These are phyloP conservation scores for Erodium texanum DNA, from an alignment of 441 rosid species.

Conservation along the genomic window DNA sequence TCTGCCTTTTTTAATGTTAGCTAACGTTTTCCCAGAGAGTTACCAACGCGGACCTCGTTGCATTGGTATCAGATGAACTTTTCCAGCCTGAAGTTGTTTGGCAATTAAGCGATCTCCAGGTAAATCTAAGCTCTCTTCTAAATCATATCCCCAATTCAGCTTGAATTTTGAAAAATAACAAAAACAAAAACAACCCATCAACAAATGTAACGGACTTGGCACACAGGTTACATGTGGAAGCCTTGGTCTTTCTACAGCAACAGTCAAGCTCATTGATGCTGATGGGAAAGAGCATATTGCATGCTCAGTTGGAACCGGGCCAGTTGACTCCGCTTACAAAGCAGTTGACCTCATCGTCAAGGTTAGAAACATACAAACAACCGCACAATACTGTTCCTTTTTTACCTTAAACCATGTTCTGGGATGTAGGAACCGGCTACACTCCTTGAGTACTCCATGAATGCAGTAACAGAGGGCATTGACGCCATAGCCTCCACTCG, in stretches of 20 bases:
- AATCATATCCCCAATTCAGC: not conserved
- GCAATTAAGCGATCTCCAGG: constrained; percentile 84
- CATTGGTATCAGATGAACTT: constrained; percentile 87
- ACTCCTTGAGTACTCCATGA: constrained; percentile 79
- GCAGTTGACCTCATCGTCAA: constrained; percentile 83
- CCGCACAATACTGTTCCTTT: too few relatives aligned
- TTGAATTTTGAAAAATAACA: not conserved
- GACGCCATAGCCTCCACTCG: constrained; percentile 94
- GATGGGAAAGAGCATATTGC: constrained; percentile 62
- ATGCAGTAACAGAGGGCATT: constrained; percentile 78
- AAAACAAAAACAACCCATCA: not conserved
- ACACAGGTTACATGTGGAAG: constrained; percentile 83
- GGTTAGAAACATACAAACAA: constrained; percentile 35
- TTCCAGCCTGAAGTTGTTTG: constrained; percentile 84
- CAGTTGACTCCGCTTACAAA: constrained; percentile 90
- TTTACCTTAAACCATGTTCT: not conserved
- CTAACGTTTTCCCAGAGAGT: constrained; percentile 49
- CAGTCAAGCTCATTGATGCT: constrained; percentile 65
- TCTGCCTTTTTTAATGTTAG: constrained; percentile 18
- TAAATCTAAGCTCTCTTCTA: constrained; percentile 17
- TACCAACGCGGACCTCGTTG: constrained; percentile 80
- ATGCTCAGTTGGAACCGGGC: constrained; percentile 78
- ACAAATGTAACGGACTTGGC: not conserved
- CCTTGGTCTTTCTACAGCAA: constrained; percentile 80
- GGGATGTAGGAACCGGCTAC: constrained; percentile 46